phyloP scores from a whole-genome alignment of 257 asterid genomes.

The Solanum peruvianum region DNA sequence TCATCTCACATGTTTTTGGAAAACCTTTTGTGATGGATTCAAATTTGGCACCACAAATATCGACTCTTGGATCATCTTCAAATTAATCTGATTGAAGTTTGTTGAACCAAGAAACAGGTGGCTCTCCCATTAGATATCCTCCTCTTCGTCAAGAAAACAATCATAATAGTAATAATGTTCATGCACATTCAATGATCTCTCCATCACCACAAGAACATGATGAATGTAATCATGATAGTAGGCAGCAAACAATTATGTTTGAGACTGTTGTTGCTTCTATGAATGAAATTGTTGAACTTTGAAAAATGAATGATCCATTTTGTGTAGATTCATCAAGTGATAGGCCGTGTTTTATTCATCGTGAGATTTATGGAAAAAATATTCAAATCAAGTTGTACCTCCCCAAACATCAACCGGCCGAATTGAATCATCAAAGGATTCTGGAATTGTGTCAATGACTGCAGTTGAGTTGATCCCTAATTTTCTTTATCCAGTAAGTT shows the following conservation, averaged over 20 bases:
- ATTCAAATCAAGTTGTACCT: conserved; percentile 20
- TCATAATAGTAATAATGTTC: background rate
- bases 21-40: background rate
- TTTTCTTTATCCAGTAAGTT: no score
- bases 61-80: background rate
- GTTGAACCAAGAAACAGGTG: conserved; percentile 8
- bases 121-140: conserved; percentile 2
- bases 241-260: conserved; percentile 22
- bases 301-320: conserved; percentile 41
- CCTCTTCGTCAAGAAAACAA: background rate
- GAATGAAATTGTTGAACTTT: conserved; percentile 44
- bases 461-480: background rate
- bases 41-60: background rate
- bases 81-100: background rate
- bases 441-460: conserved; percentile 41
- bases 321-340: conserved; percentile 35
- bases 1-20: conserved; percentile 22
- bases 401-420: conserved; percentile 25
- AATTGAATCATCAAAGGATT: conserved; percentile 57
- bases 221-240: conserved; percentile 4
- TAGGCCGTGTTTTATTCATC: conserved; percentile 29
- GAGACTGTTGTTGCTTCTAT: conserved; percentile 31
- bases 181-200: background rate
- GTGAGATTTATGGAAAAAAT: conserved; percentile 40
- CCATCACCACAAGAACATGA: background rate